These are phyloP conservation scores for Eucalyptus regnans DNA, from an alignment of 345 rosid species.

Conservation along the genomic window DNA sequence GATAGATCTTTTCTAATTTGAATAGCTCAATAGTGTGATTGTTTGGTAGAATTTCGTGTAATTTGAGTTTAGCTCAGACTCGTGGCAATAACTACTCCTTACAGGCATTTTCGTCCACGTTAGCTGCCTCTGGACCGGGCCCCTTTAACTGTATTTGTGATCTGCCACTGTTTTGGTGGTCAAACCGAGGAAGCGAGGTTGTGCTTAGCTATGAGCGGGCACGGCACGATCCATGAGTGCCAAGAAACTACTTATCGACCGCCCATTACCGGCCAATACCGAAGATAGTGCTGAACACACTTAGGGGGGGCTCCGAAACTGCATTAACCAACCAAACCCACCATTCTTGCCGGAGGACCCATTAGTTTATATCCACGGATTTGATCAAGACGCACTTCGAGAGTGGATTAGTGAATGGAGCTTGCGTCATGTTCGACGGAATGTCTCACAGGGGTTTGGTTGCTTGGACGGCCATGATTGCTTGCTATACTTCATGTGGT, in stretches of 20 bases:
- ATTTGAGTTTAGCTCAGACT: neutral
- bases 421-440: constrained; percentile 54
- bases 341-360: constrained; percentile 21
- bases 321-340: constrained; percentile 1
- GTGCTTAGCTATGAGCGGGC: neutral
- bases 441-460: constrained; percentile 59
- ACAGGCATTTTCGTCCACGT: neutral
- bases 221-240: neutral
- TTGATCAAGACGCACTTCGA: constrained; percentile 37
- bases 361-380: constrained; percentile 41
- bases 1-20: neutral
- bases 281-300: constrained; percentile 19
- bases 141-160: neutral
- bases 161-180: neutral
- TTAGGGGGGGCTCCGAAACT: constrained; percentile 13
- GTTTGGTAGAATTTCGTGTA: neutral
- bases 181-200: neutral
- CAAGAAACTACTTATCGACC: neutral
- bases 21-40: neutral
- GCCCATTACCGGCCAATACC: constrained; percentile 20
- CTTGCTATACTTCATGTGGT: constrained; percentile 36
- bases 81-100: neutral
- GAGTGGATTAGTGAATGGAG: constrained; percentile 19
- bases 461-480: constrained; percentile 51
- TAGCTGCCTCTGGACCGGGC: neutral